Conservation (phyloP, 2,329 filamentous ascomycete species). For the Colletotrichum chlorophyti region DNA sequence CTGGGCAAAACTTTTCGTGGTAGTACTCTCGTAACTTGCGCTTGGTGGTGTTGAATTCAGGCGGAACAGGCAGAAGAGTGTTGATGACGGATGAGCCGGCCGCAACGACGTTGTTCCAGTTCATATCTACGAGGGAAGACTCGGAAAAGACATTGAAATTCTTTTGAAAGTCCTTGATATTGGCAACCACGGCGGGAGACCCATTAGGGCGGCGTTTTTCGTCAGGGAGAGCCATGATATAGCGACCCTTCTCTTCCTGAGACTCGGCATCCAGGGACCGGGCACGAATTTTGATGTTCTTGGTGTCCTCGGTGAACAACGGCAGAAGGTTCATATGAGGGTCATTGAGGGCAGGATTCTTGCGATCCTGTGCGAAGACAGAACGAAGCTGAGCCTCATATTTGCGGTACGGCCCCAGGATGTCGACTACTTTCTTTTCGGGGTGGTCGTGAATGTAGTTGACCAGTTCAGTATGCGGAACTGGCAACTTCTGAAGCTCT, state of each 20-base stretch:
- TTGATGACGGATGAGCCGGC: constrained; percentile 85
- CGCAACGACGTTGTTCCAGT: constrained; percentile 84
- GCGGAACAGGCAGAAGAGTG: constrained; percentile 74
- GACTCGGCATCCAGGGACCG: constrained; percentile 65
- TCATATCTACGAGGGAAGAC: constrained; percentile 74
- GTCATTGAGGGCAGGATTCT: constrained; percentile 63
- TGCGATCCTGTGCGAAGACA: constrained; percentile 72
- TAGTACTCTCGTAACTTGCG: constrained; percentile 74
- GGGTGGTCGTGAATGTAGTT: constrained; percentile 63
- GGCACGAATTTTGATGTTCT: constrained; percentile 66
- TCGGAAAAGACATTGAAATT: constrained; percentile 88
- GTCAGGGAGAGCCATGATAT: constrained; percentile 72
- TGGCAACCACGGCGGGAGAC: constrained; percentile 71
- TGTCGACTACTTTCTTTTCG: constrained; percentile 58
- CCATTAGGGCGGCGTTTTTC: constrained; percentile 68
- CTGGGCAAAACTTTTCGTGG: constrained; percentile 80
- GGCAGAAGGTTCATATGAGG: constrained; percentile 69
- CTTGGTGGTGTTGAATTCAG: constrained; percentile 67
- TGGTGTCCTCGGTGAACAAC: constrained; percentile 65
- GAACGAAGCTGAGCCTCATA: constrained; percentile 73
- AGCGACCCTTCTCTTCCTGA: constrained; percentile 65
- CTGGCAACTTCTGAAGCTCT: constrained; percentile 53
- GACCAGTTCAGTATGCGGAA: constrained; percentile 50
- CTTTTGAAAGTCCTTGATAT: constrained; percentile 73
- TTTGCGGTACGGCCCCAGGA: constrained; percentile 70